Conservation (phyloP, 371 early-diverging fungal species). For the Rhizopus stolonifer region DNA sequence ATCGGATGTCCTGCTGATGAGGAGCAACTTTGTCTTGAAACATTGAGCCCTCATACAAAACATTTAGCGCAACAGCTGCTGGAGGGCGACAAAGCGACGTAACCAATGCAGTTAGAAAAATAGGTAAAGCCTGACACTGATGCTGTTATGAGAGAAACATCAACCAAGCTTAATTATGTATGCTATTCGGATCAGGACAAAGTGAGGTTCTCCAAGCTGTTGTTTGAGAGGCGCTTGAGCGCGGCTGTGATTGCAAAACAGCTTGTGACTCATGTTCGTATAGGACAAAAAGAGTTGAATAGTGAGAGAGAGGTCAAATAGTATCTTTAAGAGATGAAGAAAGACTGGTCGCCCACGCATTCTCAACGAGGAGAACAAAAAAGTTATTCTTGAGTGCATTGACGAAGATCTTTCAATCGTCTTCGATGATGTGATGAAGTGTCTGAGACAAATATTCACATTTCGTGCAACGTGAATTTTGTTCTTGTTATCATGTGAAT, state of each 20-base stretch:
- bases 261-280: not conserved
- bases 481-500: too few species aligned
- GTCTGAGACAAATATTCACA: constrained; percentile 9
- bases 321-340: constrained; percentile 5
- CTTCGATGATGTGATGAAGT: constrained; percentile 12
- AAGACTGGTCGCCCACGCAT: constrained; percentile 7
- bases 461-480: too few species aligned
- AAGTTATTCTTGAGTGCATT: constrained; percentile 13
- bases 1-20: constrained; percentile 25
- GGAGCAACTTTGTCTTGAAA: constrained; percentile 5
- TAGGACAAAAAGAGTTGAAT: constrained; percentile 6
- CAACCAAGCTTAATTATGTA: constrained; percentile 5
- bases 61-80: constrained; percentile 1
- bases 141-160: constrained; percentile 7
- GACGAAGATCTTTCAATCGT: too few species aligned
- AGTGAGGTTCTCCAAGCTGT: constrained; percentile 8
- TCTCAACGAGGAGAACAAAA: constrained; percentile 15
- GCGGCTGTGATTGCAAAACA: not conserved
- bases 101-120: not conserved
- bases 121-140: not conserved
- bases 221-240: constrained; percentile 12
- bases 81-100: not conserved
- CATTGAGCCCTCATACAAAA: constrained; percentile 3
- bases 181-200: constrained; percentile 8
- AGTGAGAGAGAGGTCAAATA: constrained; percentile 10